These are phyloP conservation scores for Beauveria asiatica DNA, from an alignment of 2,329 filamentous ascomycete genomes.

Conservation along the genomic window DNA sequence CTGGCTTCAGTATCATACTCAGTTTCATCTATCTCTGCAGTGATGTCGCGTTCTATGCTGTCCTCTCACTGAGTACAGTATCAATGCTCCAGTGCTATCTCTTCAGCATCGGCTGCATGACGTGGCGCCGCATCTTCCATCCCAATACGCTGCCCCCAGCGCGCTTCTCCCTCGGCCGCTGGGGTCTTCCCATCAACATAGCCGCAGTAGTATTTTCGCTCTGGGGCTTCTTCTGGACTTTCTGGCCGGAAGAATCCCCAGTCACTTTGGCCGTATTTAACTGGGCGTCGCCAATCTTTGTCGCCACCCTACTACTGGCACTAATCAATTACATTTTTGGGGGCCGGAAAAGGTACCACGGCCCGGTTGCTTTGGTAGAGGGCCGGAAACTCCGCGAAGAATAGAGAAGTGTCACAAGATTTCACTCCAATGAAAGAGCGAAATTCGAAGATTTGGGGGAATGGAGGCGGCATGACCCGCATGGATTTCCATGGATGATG, in stretches of 20 bases:
- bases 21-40: slow-evolving; percentile 13
- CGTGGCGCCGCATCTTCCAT: slow-evolving; percentile 12
- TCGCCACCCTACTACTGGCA: slow-evolving; percentile 1
- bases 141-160: slow-evolving; percentile 13
- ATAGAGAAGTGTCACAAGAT: neutral
- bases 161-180: slow-evolving; percentile 13
- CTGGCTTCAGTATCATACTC: slow-evolving; percentile 5
- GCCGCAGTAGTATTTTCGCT: slow-evolving; percentile 4
- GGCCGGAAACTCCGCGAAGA: slow-evolving; percentile 4
- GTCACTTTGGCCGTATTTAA: slow-evolving; percentile 12
- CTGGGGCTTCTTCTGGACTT: slow-evolving; percentile 15
- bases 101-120: slow-evolving; percentile 14
- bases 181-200: slow-evolving; percentile 11
- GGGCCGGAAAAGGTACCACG: slow-evolving; percentile 9
- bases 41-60: slow-evolving; percentile 13
- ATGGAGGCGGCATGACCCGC: no score
- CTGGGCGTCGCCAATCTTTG: slow-evolving; percentile 13
- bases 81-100: slow-evolving; percentile 14
- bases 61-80: slow-evolving; percentile 12
- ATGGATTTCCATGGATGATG: no score
- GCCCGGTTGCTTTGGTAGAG: slow-evolving; percentile 12
- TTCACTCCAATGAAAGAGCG: no score
- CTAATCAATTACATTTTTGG: slow-evolving; percentile 9
- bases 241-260: slow-evolving; percentile 12
- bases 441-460: no score